Percentiles rank a stretch among this genome's conserved stretches.
phyloP scores from a whole-genome alignment of 345 rosid species.

The Citrus mangshanensis region DNA sequence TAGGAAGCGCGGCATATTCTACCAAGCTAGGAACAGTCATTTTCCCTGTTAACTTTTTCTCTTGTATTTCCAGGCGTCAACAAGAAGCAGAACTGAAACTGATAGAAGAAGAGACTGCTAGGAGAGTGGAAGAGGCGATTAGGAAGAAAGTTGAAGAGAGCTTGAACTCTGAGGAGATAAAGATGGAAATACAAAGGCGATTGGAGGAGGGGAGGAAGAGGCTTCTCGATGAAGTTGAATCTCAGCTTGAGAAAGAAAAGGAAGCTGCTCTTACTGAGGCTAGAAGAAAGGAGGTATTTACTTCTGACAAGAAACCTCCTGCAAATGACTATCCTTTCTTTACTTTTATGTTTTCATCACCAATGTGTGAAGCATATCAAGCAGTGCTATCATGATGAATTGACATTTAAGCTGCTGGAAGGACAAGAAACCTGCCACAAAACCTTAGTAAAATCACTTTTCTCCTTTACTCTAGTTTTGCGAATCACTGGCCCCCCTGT shows the following conservation, averaged over 20 bases:
- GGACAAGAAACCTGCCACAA: not conserved
- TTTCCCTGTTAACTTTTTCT: slow-evolving; percentile 36
- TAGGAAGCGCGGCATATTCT: slow-evolving; percentile 17
- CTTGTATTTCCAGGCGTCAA: slow-evolving; percentile 69
- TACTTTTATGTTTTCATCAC: not conserved
- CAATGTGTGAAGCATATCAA: not conserved
- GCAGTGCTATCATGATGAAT: not conserved
- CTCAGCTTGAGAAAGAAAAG: slow-evolving; percentile 84
- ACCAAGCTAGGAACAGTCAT: slow-evolving; percentile 11
- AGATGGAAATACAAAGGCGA: slow-evolving; percentile 56
- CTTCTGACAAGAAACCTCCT: not conserved
- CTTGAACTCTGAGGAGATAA: slow-evolving; percentile 66
- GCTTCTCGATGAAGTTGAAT: slow-evolving; percentile 63
- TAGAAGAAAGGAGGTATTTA: slow-evolving; percentile 68
- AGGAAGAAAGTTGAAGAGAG: slow-evolving; percentile 72
- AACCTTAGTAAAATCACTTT: not conserved
- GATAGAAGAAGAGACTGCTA: slow-evolving; percentile 89
- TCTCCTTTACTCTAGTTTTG: not conserved
- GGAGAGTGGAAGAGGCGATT: slow-evolving; percentile 80
- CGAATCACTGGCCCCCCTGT: not conserved
- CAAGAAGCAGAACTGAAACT: slow-evolving; percentile 84
- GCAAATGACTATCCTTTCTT: not conserved
- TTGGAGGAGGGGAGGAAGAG: slow-evolving; percentile 80
- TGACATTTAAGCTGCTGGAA: not conserved
- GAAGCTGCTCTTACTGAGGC: slow-evolving; percentile 66